phyloP scores from a whole-genome alignment of 331 rosid species.

The Malus hybrid region DNA sequence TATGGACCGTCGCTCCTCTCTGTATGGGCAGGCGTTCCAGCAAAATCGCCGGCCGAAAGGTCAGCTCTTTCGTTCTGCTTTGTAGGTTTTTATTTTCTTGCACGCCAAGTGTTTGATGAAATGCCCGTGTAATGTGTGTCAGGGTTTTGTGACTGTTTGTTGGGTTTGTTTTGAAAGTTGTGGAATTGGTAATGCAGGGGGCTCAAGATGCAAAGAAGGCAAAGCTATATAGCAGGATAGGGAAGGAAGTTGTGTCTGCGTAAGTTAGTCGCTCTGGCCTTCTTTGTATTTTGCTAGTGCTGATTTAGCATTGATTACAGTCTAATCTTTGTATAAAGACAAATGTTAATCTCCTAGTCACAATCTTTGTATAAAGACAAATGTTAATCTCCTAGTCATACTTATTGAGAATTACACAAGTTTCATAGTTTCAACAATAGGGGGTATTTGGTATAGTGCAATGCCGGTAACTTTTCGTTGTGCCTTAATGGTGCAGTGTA shows the following conservation, averaged over 20 bases:
- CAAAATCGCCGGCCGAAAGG: constrained; percentile 96
- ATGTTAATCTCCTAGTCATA: no score
- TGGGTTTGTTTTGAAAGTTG: background rate
- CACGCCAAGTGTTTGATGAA: constrained; percentile 41
- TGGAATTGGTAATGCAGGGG: constrained; percentile 32
- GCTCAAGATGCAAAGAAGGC: constrained; percentile 72
- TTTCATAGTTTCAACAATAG: background rate
- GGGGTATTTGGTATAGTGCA: background rate
- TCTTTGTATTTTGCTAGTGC: background rate
- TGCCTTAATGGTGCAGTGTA: constrained; percentile 38
- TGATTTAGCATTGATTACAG: background rate
- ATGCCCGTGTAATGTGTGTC: background rate
- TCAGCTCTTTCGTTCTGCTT: background rate
- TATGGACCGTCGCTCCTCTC: constrained; percentile 55
- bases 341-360: no score
- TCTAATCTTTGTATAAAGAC: background rate
- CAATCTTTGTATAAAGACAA: background rate
- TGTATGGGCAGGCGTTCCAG: constrained; percentile 93
- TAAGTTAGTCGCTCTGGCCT: constrained; percentile 26
- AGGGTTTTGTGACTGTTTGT: background rate
- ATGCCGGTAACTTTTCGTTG: constrained; percentile 5
- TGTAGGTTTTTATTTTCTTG: constrained; percentile 2
- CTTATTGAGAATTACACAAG: background rate
- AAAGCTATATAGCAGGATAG: constrained; percentile 73
- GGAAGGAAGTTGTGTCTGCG: constrained; percentile 95